These are phyloP conservation scores for Barbatosphaeria neglecta DNA, from an alignment of 495 filamentous ascomycete genomes.

Conservation along the genomic window DNA sequence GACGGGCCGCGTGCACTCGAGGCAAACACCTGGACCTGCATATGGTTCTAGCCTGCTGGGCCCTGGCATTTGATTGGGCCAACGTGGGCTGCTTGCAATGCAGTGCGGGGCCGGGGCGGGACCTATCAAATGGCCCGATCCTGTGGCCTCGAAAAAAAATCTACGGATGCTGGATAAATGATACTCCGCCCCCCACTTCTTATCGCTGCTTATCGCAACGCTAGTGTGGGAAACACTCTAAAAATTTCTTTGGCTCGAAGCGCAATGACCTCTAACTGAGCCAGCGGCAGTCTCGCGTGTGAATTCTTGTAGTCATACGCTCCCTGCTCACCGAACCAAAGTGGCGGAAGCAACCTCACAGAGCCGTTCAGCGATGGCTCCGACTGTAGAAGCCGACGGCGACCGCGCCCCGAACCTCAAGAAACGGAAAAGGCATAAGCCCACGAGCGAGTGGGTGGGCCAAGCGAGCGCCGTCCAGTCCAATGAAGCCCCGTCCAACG, in stretches of 20 bases:
- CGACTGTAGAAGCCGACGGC: constrained; percentile 14
- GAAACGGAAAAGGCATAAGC: too few species aligned
- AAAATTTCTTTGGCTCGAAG: constrained; percentile 19
- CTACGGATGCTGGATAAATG: background rate
- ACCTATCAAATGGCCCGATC: background rate
- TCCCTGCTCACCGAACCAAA: background rate
- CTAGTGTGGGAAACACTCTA: constrained; percentile 7
- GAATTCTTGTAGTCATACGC: too few species aligned
- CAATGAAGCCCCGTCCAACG: too few species aligned
- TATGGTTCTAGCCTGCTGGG: too few species aligned
- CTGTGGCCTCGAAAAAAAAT: background rate
- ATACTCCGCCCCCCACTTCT: background rate
- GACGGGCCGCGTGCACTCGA: too few species aligned
- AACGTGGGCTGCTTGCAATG: too few species aligned
- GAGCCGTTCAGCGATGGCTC: constrained; percentile 5
- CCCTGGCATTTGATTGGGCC: too few species aligned
- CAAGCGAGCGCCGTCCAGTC: too few species aligned
- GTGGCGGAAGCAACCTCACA: too few species aligned
- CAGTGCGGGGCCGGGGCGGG: background rate
- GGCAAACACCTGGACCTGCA: too few species aligned
- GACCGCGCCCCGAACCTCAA: constrained; percentile 17
- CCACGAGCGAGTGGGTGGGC: too few species aligned
- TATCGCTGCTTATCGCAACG: background rate
- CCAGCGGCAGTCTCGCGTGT: too few species aligned
- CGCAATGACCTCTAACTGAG: background rate